These are phyloP conservation scores for Cladosporium sp. DNA, from an alignment of 2,329 filamentous ascomycete species.

Conservation along the genomic window DNA sequence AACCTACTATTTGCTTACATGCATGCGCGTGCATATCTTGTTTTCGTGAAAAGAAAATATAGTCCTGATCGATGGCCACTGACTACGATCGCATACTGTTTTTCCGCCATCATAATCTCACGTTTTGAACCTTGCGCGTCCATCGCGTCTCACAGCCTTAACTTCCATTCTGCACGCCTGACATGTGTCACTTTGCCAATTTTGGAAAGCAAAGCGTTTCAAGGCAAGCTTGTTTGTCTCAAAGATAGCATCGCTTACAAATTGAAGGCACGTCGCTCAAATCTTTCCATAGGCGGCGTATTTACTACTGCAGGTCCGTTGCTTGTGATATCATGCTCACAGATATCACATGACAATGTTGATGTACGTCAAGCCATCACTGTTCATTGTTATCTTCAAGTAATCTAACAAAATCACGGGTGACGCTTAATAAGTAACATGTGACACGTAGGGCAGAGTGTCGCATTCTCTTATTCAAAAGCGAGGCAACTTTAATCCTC, in stretches of 20 bases:
- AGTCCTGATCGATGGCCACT: too few species aligned
- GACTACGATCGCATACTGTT: too few species aligned
- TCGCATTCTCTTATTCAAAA: background rate
- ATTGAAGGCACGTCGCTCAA: background rate
- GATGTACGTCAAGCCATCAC: background rate
- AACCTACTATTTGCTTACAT: background rate
- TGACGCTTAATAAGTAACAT: background rate
- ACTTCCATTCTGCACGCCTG: background rate
- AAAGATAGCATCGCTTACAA: background rate
- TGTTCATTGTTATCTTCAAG: too few species aligned
- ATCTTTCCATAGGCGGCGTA: too few species aligned
- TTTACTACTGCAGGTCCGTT: background rate
- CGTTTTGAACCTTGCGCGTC: background rate
- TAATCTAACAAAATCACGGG: background rate
- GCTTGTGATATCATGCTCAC: background rate
- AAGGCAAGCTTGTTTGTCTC: background rate
- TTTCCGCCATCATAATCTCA: background rate
- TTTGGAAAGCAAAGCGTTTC: background rate
- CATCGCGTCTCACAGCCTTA: background rate
- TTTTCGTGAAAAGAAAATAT: too few species aligned
- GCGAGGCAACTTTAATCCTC: background rate
- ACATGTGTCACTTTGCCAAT: background rate
- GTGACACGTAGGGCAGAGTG: background rate
- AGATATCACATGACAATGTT: background rate
- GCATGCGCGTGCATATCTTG: background rate